Evolutionary conservation across 345 rosid species (phyloP).

Genomic region (Cardamine occulta): DNA sequence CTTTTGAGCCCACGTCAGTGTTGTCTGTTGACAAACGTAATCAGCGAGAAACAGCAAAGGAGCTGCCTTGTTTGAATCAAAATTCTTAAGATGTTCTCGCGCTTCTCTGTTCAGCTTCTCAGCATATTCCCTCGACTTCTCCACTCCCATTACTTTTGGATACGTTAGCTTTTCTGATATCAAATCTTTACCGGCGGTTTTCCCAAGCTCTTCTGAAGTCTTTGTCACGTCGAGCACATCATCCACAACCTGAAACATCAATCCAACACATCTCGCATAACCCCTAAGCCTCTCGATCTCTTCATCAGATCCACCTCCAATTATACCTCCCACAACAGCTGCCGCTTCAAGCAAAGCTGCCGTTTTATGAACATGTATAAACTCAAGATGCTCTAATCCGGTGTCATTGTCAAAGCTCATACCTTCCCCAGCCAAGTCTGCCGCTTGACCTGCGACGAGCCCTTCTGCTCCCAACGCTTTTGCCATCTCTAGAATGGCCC

Average conservation of each 20-base stretch:
- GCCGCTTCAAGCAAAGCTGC: background rate
- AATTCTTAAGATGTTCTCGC: background rate
- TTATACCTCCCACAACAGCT: background rate
- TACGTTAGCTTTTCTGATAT: background rate
- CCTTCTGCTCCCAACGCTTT: background rate
- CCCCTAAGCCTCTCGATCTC: background rate
- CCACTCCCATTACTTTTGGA: background rate
- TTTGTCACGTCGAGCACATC: background rate
- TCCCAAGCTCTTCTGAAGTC: background rate
- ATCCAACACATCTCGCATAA: background rate
- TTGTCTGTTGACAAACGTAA: conserved; percentile 7
- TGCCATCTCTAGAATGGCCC: background rate
- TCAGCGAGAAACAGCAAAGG: background rate
- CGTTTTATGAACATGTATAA: background rate
- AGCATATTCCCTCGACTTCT: background rate
- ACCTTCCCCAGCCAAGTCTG: background rate
- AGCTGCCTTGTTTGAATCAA: background rate
- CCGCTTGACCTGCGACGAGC: background rate
- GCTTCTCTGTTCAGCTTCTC: background rate
- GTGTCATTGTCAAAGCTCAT: background rate
- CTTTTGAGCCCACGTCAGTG: background rate
- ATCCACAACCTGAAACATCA: background rate
- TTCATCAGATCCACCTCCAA: background rate
- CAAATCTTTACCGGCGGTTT: background rate
- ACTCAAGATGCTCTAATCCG: background rate